phyloP scores from a whole-genome alignment of 2,329 filamentous ascomycete genomes.

The Knufia petricola region DNA sequence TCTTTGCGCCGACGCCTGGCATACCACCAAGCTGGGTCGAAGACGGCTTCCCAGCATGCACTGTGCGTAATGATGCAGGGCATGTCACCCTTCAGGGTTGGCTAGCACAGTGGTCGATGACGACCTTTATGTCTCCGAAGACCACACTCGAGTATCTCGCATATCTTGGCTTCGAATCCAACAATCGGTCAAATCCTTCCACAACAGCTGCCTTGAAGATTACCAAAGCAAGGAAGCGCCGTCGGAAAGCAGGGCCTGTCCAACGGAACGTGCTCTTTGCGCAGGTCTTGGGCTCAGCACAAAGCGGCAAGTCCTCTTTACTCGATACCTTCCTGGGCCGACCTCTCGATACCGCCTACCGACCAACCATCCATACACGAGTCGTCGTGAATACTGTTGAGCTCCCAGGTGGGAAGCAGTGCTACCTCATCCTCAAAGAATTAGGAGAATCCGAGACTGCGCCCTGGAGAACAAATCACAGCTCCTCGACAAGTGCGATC shows the following conservation, averaged over 20 bases:
- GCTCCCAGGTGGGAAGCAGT: constrained; percentile 89
- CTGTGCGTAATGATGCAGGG: constrained; percentile 88
- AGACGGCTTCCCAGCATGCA: constrained; percentile 81
- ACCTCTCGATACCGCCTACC: constrained; percentile 68
- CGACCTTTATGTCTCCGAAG: constrained; percentile 89
- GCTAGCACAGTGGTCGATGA: constrained; percentile 99
- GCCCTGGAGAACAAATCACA: constrained; percentile 87
- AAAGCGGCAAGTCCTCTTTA: constrained; percentile 82
- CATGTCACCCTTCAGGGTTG: constrained; percentile 94
- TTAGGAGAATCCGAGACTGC: constrained; percentile 76
- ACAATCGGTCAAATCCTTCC: constrained; percentile 59
- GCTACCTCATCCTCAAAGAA: constrained; percentile 91
- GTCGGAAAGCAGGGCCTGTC: constrained; percentile 70
- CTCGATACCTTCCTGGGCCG: constrained; percentile 85
- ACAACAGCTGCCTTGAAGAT: constrained; percentile 81
- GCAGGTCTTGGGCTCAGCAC: constrained; percentile 77
- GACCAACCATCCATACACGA: constrained; percentile 88
- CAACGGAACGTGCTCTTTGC: constrained; percentile 92
- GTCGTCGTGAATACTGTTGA: constrained; percentile 95
- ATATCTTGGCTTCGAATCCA: constrained; percentile 85
- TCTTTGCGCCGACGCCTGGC: constrained; percentile 90
- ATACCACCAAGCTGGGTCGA: constrained; percentile 80
- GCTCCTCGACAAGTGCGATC: constrained; percentile 74
- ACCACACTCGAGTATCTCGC: constrained; percentile 93
- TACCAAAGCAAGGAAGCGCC: constrained; percentile 80